These are phyloP conservation scores for Terana coerulea DNA, from an alignment of 768 basidiomycete genomes.

Conservation along the genomic window DNA sequence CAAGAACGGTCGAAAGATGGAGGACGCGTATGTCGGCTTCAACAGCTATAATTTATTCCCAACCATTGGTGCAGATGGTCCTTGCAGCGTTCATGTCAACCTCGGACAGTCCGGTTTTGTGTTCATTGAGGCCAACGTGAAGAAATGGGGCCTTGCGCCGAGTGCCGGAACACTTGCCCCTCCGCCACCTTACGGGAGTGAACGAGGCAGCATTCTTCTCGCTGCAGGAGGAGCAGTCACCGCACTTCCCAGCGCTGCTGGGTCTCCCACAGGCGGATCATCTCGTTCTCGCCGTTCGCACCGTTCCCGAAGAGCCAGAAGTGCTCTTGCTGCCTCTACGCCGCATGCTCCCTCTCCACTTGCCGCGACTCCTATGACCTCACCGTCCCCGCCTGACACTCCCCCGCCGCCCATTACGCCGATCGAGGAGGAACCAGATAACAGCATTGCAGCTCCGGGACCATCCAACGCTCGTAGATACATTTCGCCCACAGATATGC, in stretches of 20 bases:
- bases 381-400: constrained; percentile 43
- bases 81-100: constrained; percentile 96
- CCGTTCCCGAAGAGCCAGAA: constrained; percentile 54
- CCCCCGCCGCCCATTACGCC: constrained; percentile 71
- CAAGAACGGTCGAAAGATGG: constrained; percentile 93
- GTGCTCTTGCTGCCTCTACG: constrained; percentile 33
- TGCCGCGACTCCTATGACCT: constrained; percentile 43
- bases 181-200: constrained; percentile 96
- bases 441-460: constrained; percentile 31
- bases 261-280: constrained; percentile 44
- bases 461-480: constrained; percentile 49
- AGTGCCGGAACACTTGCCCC: constrained; percentile 96
- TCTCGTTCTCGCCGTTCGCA: constrained; percentile 55
- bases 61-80: constrained; percentile 93
- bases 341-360: constrained; percentile 65
- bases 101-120: constrained; percentile 98
- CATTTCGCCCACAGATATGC: constrained; percentile 59
- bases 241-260: constrained; percentile 29
- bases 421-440: constrained; percentile 61
- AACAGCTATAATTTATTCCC: constrained; percentile 94
- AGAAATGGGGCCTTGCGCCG: constrained; percentile 99
- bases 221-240: constrained; percentile 68
- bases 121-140: constrained; percentile 99
- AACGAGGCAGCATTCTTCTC: constrained; percentile 91
- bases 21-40: constrained; percentile 92